Evolutionary conservation across 306 rosid species (phyloP).

Genomic region (Dryas octopetala): DNA sequence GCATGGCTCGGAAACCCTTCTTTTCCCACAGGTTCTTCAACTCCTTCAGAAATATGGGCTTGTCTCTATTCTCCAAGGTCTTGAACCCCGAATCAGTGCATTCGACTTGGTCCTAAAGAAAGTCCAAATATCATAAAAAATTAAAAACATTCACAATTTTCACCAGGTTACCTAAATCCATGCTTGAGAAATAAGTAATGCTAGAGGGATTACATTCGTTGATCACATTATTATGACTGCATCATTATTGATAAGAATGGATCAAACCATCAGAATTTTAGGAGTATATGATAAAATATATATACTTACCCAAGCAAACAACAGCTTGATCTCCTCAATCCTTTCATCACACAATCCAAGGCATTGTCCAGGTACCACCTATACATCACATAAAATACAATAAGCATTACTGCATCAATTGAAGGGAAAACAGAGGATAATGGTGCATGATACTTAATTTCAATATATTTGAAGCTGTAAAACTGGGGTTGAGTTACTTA

Average conservation of each 20-base stretch:
- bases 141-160: background rate
- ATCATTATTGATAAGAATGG: background rate
- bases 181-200: too few relatives aligned
- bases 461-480: background rate
- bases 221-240: too few relatives aligned
- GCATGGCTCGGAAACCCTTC: background rate
- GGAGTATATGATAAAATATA: background rate
- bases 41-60: conserved; percentile 38
- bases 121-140: too few relatives aligned
- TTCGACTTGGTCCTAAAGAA: conserved; percentile 26
- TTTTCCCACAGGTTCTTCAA: conserved; percentile 27
- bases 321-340: conserved; percentile 12
- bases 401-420: background rate
- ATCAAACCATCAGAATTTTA: background rate
- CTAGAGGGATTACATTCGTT: too few relatives aligned
- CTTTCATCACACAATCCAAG: conserved; percentile 30
- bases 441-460: background rate
- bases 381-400: background rate
- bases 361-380: conserved; percentile 31
- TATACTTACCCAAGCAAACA: conserved; percentile 35
- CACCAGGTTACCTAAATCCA: too few relatives aligned
- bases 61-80: conserved; percentile 27
- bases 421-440: background rate
- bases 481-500: background rate
- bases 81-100: conserved; percentile 33